A percentile compares a stretch with the other conserved stretches of the same genome.
Evolutionary conservation across 148 eudicot species (phyloP).

Genomic region (Rhododendron kiyosumense): DNA sequence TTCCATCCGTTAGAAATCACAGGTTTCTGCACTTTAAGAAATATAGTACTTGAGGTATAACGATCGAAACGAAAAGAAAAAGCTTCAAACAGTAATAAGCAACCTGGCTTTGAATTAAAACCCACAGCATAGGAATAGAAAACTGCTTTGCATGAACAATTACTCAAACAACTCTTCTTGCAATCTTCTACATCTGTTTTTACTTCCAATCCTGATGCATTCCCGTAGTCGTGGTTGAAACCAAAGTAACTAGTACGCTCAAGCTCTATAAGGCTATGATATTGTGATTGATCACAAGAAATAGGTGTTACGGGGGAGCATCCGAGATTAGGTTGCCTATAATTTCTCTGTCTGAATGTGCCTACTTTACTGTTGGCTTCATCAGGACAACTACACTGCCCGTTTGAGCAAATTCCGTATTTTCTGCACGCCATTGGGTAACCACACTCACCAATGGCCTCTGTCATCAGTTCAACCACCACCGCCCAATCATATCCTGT

Average conservation of each 20-base stretch:
- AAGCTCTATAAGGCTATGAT: too few species aligned
- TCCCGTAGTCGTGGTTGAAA: neutral
- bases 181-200: constrained; percentile 9
- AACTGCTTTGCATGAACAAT: constrained; percentile 30
- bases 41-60: neutral
- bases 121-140: constrained; percentile 8
- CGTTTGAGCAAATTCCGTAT: constrained; percentile 20
- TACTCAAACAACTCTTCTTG: constrained; percentile 18
- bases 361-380: neutral
- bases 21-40: constrained; percentile 9
- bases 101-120: neutral
- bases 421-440: constrained; percentile 28
- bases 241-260: constrained; percentile 12
- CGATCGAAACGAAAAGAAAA: constrained; percentile 5
- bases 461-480: constrained; percentile 16
- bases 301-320: constrained; percentile 11
- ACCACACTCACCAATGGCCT: constrained; percentile 2
- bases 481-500: constrained; percentile 1
- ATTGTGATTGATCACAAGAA: too few species aligned
- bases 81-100: constrained; percentile 15
- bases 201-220: neutral
- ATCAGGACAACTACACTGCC: constrained; percentile 27
- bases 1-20: neutral
- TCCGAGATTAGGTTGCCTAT: constrained; percentile 22
- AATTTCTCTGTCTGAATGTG: constrained; percentile 4